Percentiles rank a stretch among this genome's conserved stretches.
Evolutionary conservation across 1,139 yeast genomes (phyloP).

Genomic region (Candida smagusa): DNA sequence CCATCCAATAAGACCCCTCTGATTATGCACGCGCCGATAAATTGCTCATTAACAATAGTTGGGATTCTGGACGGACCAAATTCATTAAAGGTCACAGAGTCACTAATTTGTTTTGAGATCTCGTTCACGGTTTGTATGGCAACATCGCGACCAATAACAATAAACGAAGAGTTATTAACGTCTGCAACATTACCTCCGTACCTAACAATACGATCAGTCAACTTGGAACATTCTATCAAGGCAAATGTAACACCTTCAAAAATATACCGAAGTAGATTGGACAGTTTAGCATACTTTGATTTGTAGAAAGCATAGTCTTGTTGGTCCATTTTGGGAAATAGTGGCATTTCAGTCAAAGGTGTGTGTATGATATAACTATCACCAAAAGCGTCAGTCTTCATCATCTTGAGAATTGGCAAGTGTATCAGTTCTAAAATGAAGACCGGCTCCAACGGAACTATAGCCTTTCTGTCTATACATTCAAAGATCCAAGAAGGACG

Average conservation of each 20-base stretch:
- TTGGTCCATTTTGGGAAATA: slow-evolving; percentile 8
- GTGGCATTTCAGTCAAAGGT: slow-evolving; percentile 2
- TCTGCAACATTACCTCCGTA: slow-evolving; percentile 29
- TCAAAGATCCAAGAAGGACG: slow-evolving; percentile 73
- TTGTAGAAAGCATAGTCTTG: slow-evolving; percentile 8
- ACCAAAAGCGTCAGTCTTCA: slow-evolving; percentile 45
- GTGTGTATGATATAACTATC: slow-evolving; percentile 46
- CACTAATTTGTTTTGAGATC: slow-evolving; percentile 21
- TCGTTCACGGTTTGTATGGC: slow-evolving; percentile 10
- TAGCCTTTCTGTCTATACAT: slow-evolving; percentile 42
- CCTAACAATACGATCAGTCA: slow-evolving; percentile 21
- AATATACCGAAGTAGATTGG: slow-evolving; percentile 13
- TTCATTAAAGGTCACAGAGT: slow-evolving; percentile 13
- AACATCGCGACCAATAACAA: slow-evolving; percentile 17
- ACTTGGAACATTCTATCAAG: slow-evolving; percentile 14
- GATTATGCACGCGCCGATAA: slow-evolving; percentile 41
- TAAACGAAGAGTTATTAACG: slow-evolving; percentile 20
- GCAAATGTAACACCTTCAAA: slow-evolving; percentile 23
- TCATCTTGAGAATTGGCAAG: slow-evolving; percentile 9
- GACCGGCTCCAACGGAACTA: slow-evolving; percentile 59
- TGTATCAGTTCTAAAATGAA: slow-evolving; percentile 40
- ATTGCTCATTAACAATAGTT: slow-evolving; percentile 40
- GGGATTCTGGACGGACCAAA: slow-evolving; percentile 33
- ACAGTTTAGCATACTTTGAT: slow-evolving; percentile 6
- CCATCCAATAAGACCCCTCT: slow-evolving; percentile 45